A percentile compares a stretch with the other conserved stretches of the same genome.
phyloP scores from a whole-genome alignment of 129 eudicot genomes.

The Sambucus nigra region DNA sequence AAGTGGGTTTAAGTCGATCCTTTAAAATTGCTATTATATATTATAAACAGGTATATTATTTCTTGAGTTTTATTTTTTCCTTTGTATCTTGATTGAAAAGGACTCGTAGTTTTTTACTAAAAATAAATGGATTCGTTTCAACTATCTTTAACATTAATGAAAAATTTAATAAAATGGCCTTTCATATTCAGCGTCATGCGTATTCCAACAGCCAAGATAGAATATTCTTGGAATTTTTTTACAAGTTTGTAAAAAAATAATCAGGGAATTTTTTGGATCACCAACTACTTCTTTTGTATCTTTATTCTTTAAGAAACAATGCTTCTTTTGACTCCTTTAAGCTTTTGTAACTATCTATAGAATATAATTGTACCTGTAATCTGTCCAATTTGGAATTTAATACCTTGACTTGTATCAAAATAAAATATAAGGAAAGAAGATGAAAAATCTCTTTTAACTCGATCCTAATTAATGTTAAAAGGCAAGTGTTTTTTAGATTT shows the following conservation, averaged over 20 bases:
- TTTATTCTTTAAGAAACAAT: neutral
- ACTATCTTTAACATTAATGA: too few species aligned
- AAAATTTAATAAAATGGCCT: too few species aligned
- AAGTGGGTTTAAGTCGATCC: constrained; percentile 4
- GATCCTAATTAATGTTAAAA: too few species aligned
- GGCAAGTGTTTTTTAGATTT: too few species aligned
- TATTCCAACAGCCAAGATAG: too few species aligned
- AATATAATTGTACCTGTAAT: too few species aligned
- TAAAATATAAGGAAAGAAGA: too few species aligned
- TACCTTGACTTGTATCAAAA: too few species aligned
- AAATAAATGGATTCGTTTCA: too few species aligned
- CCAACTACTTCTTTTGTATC: neutral
- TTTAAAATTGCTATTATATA: constrained; percentile 3
- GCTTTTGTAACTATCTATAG: neutral
- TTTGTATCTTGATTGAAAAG: neutral
- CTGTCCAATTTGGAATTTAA: too few species aligned
- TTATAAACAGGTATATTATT: neutral
- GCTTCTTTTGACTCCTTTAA: neutral
- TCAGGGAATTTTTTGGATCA: neutral
- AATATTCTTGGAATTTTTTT: constrained; percentile 1
- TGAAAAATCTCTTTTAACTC: neutral
- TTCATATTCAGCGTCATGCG: too few species aligned
- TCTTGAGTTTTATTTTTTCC: neutral
- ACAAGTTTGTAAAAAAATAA: too few species aligned
- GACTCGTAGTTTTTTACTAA: neutral